phyloP scores from a whole-genome alignment of 306 rosid species.

The Pyrus betulifolia region DNA sequence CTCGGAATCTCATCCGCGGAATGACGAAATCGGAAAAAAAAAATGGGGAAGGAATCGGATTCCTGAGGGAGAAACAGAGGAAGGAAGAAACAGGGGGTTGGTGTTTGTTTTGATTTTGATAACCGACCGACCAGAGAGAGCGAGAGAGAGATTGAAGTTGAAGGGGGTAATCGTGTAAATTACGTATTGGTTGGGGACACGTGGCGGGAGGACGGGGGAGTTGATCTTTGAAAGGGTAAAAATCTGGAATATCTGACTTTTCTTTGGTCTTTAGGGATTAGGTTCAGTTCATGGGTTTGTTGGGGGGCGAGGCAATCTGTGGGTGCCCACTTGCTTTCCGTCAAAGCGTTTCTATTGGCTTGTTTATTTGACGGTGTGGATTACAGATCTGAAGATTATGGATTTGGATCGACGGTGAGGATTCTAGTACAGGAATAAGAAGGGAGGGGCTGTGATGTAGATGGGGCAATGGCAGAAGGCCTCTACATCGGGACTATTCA shows the following conservation, averaged over 20 bases:
- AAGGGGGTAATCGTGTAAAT: constrained; percentile 10
- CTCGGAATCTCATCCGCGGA: background rate
- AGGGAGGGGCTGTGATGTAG: background rate
- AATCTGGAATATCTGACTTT: constrained; percentile 17
- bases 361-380: background rate
- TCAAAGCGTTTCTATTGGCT: background rate
- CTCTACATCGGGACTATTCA: background rate
- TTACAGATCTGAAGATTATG: background rate
- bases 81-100: background rate
- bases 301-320: background rate
- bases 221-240: constrained; percentile 10
- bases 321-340: background rate
- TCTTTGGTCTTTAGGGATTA: background rate
- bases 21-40: background rate
- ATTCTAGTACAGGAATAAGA: background rate
- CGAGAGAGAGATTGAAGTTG: background rate
- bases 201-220: constrained; percentile 1
- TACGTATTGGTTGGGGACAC: background rate
- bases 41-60: constrained; percentile 20
- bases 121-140: constrained; percentile 1
- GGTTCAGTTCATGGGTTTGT: background rate
- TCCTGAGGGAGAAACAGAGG: constrained; percentile 8
- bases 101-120: background rate
- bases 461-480: background rate
- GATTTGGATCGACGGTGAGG: background rate